Evolutionary conservation across 2,329 filamentous ascomycete species (phyloP).

Genomic region (Hypoxylon sp.): DNA sequence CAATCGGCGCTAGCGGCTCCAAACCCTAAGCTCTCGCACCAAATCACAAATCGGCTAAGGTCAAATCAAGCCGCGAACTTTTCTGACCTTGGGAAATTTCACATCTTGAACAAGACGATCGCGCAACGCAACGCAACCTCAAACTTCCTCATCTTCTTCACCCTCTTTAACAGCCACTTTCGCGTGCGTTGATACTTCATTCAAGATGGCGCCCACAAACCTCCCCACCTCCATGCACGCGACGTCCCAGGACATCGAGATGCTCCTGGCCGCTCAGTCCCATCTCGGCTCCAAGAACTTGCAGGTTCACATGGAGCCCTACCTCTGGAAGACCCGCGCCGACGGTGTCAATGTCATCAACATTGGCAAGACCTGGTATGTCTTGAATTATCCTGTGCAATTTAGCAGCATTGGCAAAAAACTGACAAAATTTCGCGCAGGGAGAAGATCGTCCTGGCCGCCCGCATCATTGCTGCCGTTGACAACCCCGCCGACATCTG

Average conservation of each 20-base stretch:
- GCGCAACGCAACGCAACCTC: conserved; percentile 48
- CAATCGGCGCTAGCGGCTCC: conserved; percentile 33
- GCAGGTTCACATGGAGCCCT: conserved; percentile 99
- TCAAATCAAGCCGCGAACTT: conserved; percentile 60
- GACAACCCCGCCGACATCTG: conserved; percentile 99
- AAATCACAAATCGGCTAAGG: conserved; percentile 38
- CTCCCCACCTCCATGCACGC: conserved; percentile 96
- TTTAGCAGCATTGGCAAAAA: conserved; percentile 15
- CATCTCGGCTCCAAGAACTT: conserved; percentile 99
- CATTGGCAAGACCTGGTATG: conserved; percentile 99
- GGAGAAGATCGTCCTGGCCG: conserved; percentile 99
- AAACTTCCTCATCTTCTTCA: conserved; percentile 44
- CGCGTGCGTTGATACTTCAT: conserved; percentile 39
- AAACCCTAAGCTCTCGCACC: conserved; percentile 45
- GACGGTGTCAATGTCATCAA: conserved; percentile 99
- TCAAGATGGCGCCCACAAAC: conserved; percentile 95
- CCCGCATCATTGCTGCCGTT: conserved; percentile 97
- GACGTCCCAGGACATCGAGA: conserved; percentile 98
- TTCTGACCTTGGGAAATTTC: conserved; percentile 51
- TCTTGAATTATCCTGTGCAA: conserved; percentile 38
- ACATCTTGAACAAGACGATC: conserved; percentile 51
- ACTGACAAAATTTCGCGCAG: conserved; percentile 63
- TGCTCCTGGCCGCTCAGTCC: conserved; percentile 96
- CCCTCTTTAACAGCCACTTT: conserved; percentile 53
- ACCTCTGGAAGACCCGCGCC: conserved; percentile 99